These are phyloP conservation scores for Candida xyloterini DNA, from an alignment of 805 yeast genomes.

Conservation along the genomic window DNA sequence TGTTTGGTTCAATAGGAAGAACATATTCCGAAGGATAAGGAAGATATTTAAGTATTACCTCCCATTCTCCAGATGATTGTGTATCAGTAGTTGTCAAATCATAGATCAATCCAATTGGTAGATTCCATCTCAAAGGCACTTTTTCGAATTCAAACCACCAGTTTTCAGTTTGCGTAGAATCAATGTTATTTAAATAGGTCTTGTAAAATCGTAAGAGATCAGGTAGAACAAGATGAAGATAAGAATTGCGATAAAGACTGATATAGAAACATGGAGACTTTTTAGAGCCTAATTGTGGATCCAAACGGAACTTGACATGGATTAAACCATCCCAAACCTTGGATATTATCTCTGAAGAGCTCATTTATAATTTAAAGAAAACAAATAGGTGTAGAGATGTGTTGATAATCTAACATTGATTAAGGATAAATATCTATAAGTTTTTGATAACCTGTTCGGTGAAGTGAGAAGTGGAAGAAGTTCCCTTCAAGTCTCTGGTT, in stretches of 20 bases:
- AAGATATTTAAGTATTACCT: constrained; percentile 39
- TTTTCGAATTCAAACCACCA: constrained; percentile 71
- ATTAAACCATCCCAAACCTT: constrained; percentile 54
- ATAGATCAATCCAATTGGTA: constrained; percentile 67
- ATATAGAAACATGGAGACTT: constrained; percentile 22
- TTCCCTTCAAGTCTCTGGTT: constrained; percentile 94
- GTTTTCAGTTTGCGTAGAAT: constrained; percentile 11
- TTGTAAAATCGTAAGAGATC: constrained; percentile 39
- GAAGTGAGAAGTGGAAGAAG: constrained; percentile 84
- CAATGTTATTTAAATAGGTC: constrained; percentile 26
- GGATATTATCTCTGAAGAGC: constrained; percentile 32
- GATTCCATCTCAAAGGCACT: constrained; percentile 71
- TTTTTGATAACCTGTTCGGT: constrained; percentile 86
- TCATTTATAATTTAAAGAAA: constrained; percentile 8
- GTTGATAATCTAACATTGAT: neutral
- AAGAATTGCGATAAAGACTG: constrained; percentile 44
- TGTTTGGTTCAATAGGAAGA: constrained; percentile 33
- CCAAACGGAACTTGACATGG: constrained; percentile 38
- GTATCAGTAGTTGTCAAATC: constrained; percentile 37
- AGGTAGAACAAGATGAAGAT: constrained; percentile 44
- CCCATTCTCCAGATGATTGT: constrained; percentile 38
- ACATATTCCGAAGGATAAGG: constrained; percentile 44
- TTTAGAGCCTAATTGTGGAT: constrained; percentile 19
- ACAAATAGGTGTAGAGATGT: neutral
- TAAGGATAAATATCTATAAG: constrained; percentile 32